Evolutionary conservation across 2,329 filamentous ascomycete species (phyloP), one percentile per base, ranked within the genome.

Genomic region (Parastagonospora avenae): DNA sequence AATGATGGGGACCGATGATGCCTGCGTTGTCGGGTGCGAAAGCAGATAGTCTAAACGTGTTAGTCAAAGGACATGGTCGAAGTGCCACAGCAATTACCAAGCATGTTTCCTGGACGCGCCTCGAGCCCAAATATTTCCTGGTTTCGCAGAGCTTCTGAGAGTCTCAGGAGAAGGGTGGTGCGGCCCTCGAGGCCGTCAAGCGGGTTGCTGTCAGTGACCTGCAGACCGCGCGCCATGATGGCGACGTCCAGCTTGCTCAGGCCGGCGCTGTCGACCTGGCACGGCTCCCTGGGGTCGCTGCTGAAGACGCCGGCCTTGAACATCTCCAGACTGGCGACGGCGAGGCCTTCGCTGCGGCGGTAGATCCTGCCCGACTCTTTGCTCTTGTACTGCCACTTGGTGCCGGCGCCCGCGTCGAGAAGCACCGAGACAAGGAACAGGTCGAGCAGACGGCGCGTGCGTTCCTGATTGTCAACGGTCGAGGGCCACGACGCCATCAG

Each of bases 241-340:
- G 91, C 86, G 9, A 88, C 80, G 0, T 89, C 94, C 50, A 97
- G 76, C 49, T 80, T 85, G 63, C 84, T 85, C 60, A 99, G 79
- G 0, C 88, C 94, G 5, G 85, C 85, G 57, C 88, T 91, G 76
- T 99, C 93, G 27, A 97, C 94, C 73, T 96, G 92, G 67, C 86
- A 91, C 43, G 91, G 92, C 75, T 96, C 91, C 50, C 77, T 82
- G 2, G 85, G 80, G 68, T 93, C 85, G 73, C 92, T 90, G 59
- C 92, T 96, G 77, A 97, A 97, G 30, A 91, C 70, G 30, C 94
- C 94, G 11, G 84, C 81, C 77, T 96, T 96, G 82, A 96, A 97
- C 92, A 97, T 96, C 63, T 97, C 92, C 63, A 88, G 69, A 70
- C 84, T 87, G 37, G 86, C 86, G 8, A 89, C 86, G 8, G 92